These are phyloP conservation scores for Pestalotiopsis sp. DNA, from an alignment of 2,329 filamentous ascomycete species.

Conservation along the genomic window DNA sequence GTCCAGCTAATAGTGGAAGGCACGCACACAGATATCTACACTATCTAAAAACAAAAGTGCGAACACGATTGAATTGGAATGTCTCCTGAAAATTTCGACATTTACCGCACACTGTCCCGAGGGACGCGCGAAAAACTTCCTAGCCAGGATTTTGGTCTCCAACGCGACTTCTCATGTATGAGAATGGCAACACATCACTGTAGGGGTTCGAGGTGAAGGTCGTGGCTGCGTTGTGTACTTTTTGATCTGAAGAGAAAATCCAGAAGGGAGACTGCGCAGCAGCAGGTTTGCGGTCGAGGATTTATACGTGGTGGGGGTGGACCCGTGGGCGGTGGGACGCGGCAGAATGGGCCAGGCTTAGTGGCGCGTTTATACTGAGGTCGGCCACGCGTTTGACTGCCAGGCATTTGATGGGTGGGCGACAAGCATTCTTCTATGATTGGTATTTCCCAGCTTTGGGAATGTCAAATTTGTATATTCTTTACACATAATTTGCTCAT, in stretches of 20 bases:
- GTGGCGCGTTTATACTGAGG: not conserved
- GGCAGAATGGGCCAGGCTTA: not conserved
- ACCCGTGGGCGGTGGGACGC: not conserved
- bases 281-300: not conserved
- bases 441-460: not conserved
- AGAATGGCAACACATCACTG: slow-evolving; percentile 67
- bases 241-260: slow-evolving; percentile 61
- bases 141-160: slow-evolving; percentile 63
- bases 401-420: not conserved
- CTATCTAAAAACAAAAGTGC: not conserved
- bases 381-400: not conserved
- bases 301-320: slow-evolving; percentile 1
- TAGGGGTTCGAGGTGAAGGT: slow-evolving; percentile 59
- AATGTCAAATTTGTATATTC: not conserved
- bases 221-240: slow-evolving; percentile 66
- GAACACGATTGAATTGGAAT: slow-evolving; percentile 9
- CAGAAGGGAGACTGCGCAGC: slow-evolving; percentile 24
- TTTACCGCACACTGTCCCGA: slow-evolving; percentile 52
- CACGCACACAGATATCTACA: not conserved
- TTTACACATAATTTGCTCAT: too few relatives aligned
- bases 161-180: slow-evolving; percentile 53
- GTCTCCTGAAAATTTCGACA: slow-evolving; percentile 64
- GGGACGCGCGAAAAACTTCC: slow-evolving; percentile 60
- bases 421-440: not conserved
- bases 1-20: not conserved